These are phyloP conservation scores for Polyplosphaeria fusca DNA, from an alignment of 495 filamentous ascomycete species.

Conservation along the genomic window DNA sequence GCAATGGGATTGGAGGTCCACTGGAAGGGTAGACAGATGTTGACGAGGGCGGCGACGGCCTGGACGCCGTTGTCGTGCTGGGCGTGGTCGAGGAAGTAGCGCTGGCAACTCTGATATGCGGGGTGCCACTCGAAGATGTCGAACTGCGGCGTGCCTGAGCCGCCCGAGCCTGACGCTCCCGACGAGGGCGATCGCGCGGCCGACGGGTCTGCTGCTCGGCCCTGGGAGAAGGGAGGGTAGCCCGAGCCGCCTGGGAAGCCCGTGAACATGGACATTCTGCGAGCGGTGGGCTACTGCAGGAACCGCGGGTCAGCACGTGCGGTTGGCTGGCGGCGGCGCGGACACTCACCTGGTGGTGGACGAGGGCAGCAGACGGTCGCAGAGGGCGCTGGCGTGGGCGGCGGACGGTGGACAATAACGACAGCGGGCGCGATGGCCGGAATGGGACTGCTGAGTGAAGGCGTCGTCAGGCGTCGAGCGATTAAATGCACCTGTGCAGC, in stretches of 20 bases:
- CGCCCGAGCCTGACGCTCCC: conserved; percentile 5
- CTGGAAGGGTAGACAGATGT: conserved; percentile 75
- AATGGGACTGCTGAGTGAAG: not conserved
- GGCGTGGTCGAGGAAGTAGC: conserved; percentile 89
- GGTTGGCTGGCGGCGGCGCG: conserved; percentile 1
- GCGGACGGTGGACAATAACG: conserved; percentile 5
- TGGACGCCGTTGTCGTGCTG: conserved; percentile 81
- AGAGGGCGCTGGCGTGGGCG: not conserved
- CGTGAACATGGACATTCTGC: conserved; percentile 15
- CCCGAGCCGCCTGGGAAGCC: conserved; percentile 19
- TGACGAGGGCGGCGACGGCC: conserved; percentile 86
- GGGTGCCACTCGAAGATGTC: conserved; percentile 95
- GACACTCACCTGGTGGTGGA: conserved; percentile 10
- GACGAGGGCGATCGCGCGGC: conserved; percentile 10
- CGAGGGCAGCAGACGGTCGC: not conserved
- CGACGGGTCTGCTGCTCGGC: conserved; percentile 1
- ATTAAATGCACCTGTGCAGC: conserved; percentile 7
- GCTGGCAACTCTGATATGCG: conserved; percentile 84
- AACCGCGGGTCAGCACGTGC: conserved; percentile 10
- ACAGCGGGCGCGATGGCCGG: not conserved
- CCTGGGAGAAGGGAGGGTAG: conserved; percentile 17
- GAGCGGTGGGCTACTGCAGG: conserved; percentile 16
- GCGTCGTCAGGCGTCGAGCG: conserved; percentile 1
- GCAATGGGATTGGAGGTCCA: conserved; percentile 42
- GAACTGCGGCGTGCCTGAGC: conserved; percentile 48